Evolutionary conservation across 306 rosid species (phyloP), one percentile per base, ranked within the genome.

Genomic region (Dalbergia cultrata): DNA sequence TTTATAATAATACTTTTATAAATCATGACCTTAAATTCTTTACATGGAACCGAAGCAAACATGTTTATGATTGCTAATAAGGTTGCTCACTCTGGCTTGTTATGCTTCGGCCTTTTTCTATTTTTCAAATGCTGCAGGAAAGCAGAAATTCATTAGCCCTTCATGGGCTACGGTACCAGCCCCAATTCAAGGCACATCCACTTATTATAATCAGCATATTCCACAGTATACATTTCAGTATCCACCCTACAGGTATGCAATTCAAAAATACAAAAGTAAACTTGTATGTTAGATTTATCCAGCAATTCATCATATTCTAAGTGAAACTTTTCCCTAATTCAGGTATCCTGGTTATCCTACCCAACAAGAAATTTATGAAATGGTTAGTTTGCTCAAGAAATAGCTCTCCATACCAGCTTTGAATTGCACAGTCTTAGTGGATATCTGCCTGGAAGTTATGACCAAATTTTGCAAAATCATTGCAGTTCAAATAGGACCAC

Each of bases 291-390:
- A 83, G 19, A 57, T 59, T 82, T 21, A 49, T 56, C 26, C 35
- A 68, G 3, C 69, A 54, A 63, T 22, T 37, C 41, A 39, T 33
- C 37, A 22, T 70, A 56, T 80, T 78, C 81, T 73, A 35, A 83
- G 68, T 61, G 44, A 79, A 79, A 79, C 3, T 52, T 13, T 50
- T 17, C 33, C 50, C 79, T 61, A 70, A 62, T 79, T 79, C 90
- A 92, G 97, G 90, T 84, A 75, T 18, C 92, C 94, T 39, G 75
- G 70, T 77, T 88, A 83, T 75, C 87, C 77, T 67, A 81, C 81
- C 50, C 87, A 83, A 70, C 97, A 88, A 70, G 90, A 80, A 78
- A 70, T 81, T 16, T 74, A 69, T 80, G 74, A 80, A 64, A 71
- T 80, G 91, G 93, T 89, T 13, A 81, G 92, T 85, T 60, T 61